A percentile compares a stretch with the other conserved stretches of the same genome.
Conservation (phyloP, 345 rosid genomes). For the Arabidopsis arenosa region DNA sequence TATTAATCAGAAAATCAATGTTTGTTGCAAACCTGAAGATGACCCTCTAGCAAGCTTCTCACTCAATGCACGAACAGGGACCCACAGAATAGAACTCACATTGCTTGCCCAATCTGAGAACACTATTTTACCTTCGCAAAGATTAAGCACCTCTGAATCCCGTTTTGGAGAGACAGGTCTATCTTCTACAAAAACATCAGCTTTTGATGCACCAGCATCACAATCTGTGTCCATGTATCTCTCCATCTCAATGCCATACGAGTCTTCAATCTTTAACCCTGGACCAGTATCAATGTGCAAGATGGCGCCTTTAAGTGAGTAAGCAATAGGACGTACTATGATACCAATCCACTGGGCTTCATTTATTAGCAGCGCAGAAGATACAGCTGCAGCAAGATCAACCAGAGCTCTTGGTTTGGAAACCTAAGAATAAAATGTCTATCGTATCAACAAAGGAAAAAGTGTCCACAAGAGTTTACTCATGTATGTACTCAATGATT, state of each 20-base stretch:
- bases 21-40: constrained; percentile 69
- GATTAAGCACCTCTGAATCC: constrained; percentile 63
- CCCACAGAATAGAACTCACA: constrained; percentile 78
- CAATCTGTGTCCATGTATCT: constrained; percentile 49
- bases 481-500: constrained; percentile 24
- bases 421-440: constrained; percentile 57
- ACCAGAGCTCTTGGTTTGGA: constrained; percentile 92
- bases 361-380: constrained; percentile 84
- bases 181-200: constrained; percentile 42
- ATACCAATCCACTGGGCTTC: constrained; percentile 97
- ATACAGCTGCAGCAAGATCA: constrained; percentile 87
- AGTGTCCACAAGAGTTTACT: constrained; percentile 18
- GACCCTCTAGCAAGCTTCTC: constrained; percentile 87
- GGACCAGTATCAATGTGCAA: constrained; percentile 97
- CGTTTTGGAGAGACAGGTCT: constrained; percentile 48
- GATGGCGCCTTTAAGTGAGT: constrained; percentile 83
- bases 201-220: constrained; percentile 41
- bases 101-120: constrained; percentile 95
- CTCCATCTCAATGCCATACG: constrained; percentile 86
- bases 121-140: constrained; percentile 64
- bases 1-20: constrained; percentile 24
- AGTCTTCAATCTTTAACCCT: constrained; percentile 83
- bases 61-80: constrained; percentile 78
- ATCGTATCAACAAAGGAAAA: constrained; percentile 42
- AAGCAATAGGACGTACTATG: constrained; percentile 72